A percentile compares a stretch with the other conserved stretches of the same genome.
phyloP scores from a whole-genome alignment of 345 rosid species.

The Combretum micranthum region DNA sequence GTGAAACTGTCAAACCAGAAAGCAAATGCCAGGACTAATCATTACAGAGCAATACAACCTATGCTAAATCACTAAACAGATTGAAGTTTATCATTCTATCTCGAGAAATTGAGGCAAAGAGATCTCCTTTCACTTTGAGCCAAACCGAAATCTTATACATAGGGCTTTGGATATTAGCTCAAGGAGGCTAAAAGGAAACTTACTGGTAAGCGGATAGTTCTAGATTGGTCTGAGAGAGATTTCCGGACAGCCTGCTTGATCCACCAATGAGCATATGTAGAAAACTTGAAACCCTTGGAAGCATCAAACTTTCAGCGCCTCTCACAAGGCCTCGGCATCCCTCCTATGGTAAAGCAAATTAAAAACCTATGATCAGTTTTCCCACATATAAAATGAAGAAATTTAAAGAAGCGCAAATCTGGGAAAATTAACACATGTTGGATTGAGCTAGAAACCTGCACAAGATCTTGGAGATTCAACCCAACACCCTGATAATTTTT shows the following conservation, averaged over 20 bases:
- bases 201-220: constrained; percentile 87
- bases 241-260: constrained; percentile 85
- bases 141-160: not conserved
- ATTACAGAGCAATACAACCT: not conserved
- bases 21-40: not conserved
- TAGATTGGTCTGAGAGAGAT: constrained; percentile 78
- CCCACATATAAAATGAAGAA: not conserved
- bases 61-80: no score
- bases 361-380: not conserved
- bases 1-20: constrained; percentile 54
- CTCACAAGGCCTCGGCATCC: constrained; percentile 91
- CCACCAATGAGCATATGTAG: constrained; percentile 99
- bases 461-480: constrained; percentile 91
- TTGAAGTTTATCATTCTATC: no score
- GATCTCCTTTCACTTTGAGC: not conserved
- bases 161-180: not conserved
- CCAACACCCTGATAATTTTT: constrained; percentile 89
- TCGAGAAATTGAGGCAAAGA: not conserved
- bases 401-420: not conserved
- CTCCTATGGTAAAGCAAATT: constrained; percentile 40
- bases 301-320: constrained; percentile 95
- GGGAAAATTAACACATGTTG: no score
- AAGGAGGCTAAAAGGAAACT: constrained; percentile 15
- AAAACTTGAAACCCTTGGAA: constrained; percentile 91
- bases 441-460: constrained; percentile 46